Conservation (phyloP, 805 yeast genomes). For the Ogataea wickerhamii region DNA sequence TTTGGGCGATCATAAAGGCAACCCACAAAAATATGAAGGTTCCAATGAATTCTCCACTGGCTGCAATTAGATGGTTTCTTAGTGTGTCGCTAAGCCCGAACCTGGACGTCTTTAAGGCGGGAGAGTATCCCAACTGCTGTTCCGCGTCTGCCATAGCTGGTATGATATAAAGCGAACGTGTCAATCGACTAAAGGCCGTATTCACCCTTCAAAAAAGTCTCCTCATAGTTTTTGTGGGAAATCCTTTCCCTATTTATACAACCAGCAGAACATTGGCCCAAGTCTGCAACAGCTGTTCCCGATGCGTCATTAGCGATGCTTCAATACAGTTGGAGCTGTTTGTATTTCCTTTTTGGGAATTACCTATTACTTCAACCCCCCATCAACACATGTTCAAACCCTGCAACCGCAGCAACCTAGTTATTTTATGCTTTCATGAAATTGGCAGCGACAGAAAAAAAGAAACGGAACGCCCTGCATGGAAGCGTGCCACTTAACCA, state of each 20-base stretch:
- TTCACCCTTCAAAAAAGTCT: too few species aligned
- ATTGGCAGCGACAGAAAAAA: too few species aligned
- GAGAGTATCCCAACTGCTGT: constrained; percentile 39
- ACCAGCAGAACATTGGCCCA: neutral
- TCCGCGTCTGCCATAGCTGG: constrained; percentile 37
- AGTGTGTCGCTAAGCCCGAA: constrained; percentile 40
- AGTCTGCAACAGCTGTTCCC: neutral
- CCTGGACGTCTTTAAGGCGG: constrained; percentile 34
- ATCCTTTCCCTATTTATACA: constrained; percentile 1
- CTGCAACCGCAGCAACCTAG: too few species aligned
- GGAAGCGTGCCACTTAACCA: too few species aligned
- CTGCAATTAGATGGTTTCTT: constrained; percentile 65
- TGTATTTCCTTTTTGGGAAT: neutral
- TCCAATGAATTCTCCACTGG: constrained; percentile 78
- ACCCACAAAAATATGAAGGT: constrained; percentile 81
- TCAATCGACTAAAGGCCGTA: neutral
- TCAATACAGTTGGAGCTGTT: neutral
- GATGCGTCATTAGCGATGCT: constrained; percentile 1
- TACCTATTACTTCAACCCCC: too few species aligned
- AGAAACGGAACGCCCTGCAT: too few species aligned
- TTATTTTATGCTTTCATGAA: too few species aligned
- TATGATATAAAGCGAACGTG: neutral
- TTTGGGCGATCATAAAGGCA: constrained; percentile 79
- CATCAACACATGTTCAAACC: too few species aligned
- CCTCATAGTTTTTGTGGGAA: too few species aligned